Evolutionary conservation across 139 green algal species (phyloP).

Genomic region (Desmodesmus armatus): DNA sequence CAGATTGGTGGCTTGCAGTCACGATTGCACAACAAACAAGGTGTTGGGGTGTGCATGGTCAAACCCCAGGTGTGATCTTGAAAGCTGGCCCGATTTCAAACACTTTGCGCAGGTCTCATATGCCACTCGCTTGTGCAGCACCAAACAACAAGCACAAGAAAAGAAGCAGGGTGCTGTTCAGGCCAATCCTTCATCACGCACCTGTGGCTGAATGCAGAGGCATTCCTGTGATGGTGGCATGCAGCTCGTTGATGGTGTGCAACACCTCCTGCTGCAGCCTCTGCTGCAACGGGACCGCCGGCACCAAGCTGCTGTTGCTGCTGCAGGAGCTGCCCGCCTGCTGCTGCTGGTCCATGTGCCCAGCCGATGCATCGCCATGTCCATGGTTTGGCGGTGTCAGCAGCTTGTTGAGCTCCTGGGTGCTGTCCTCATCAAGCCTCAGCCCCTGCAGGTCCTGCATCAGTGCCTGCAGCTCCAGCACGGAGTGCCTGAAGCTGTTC

Average conservation of each 20-base stretch:
- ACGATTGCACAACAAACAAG: too few species aligned
- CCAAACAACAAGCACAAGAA: too few species aligned
- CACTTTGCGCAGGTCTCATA: too few species aligned
- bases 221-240: constrained; percentile 27
- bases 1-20: too few species aligned
- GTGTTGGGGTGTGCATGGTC: too few species aligned
- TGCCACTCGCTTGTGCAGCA: too few species aligned
- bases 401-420: constrained; percentile 17
- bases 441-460: constrained; percentile 20
- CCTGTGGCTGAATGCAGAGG: neutral
- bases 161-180: too few species aligned
- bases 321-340: neutral
- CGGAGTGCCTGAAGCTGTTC: constrained; percentile 12
- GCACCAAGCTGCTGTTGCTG: neutral
- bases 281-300: constrained; percentile 12
- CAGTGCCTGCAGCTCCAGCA: constrained; percentile 29
- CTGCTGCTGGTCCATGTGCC: neutral
- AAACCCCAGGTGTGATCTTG: too few species aligned
- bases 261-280: constrained; percentile 32
- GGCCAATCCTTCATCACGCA: too few species aligned
- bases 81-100: too few species aligned
- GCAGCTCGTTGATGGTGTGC: constrained; percentile 16
- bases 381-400: neutral
- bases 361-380: neutral
- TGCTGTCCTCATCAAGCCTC: neutral